Evolutionary conservation across 108 stramenopile species (phyloP).

Genomic region (Nitzschia sp.): DNA sequence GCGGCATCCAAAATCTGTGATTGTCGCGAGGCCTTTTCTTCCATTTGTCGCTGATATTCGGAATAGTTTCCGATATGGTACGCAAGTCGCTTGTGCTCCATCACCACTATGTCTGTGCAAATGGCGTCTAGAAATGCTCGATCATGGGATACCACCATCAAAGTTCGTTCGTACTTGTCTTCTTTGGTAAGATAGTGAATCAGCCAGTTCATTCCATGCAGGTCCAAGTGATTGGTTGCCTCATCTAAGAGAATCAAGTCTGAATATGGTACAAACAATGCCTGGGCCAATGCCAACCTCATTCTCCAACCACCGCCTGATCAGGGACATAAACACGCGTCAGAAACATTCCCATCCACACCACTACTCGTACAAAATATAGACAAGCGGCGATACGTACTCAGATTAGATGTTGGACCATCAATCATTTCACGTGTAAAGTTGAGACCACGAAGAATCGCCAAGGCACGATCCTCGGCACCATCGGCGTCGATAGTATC

Average conservation of each 20-base stretch:
- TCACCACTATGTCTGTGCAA: conserved; percentile 52
- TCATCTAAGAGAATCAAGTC: conserved; percentile 93
- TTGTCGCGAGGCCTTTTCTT: conserved; percentile 55
- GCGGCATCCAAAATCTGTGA: conserved; percentile 64
- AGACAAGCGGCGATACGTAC: background rate
- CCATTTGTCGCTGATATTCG: conserved; percentile 43
- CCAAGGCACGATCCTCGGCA: conserved; percentile 65
- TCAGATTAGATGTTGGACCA: conserved; percentile 61
- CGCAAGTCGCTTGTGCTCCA: conserved; percentile 49
- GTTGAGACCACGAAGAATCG: conserved; percentile 59
- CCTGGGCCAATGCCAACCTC: conserved; percentile 84
- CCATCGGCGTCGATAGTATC: conserved; percentile 54
- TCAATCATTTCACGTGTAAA: conserved; percentile 64
- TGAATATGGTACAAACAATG: conserved; percentile 53
- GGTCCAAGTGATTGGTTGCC: conserved; percentile 91
- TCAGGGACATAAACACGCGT: background rate
- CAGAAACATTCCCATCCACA: background rate
- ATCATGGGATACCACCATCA: conserved; percentile 91
- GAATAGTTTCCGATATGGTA: conserved; percentile 77
- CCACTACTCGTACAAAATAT: background rate
- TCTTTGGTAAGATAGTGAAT: conserved; percentile 68
- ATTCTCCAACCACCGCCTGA: conserved; percentile 92
- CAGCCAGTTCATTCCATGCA: conserved; percentile 83
- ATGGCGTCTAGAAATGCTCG: conserved; percentile 84
- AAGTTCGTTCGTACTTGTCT: conserved; percentile 44